Evolutionary conservation across 2,329 filamentous ascomycete genomes (phyloP), one percentile per base, ranked within the genome.

Genomic region (Xylaria sp.): DNA sequence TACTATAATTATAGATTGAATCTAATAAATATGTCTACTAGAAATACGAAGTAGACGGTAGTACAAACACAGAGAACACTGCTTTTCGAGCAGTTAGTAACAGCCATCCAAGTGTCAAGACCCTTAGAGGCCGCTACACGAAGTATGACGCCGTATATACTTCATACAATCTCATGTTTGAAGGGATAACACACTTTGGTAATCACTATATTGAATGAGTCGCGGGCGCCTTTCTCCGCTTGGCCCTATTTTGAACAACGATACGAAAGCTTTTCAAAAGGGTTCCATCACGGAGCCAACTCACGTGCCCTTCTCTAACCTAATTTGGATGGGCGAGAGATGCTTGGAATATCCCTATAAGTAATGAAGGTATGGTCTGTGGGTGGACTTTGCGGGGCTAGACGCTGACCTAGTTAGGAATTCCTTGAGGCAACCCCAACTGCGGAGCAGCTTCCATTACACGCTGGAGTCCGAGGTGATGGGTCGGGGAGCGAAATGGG

Each of bases 381-480:
- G 14, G 2, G 12, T 36, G 14, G 12, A 42, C 39, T 42, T 42
- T 42, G 39, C 39, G 39, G 39, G 39, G 39, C 5, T 42, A 42
- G 11, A 42, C 14, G 39, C 39, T 42, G 11, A 42, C 39, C 14
- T 14, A 17, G 39, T 17, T 42, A 42, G 3, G 61, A 64, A 30
- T 71, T 71, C 27, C 34, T 70, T 3, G 27, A 36, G 5, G 64
- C 64, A 2, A 65, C 61, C 14, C 67, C 69, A 17, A 69, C 21
- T 6, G 69, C 67, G 4, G 67, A 71, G 50, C 34, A 68, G 2
- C 54, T 69, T 3, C 69, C 64, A 14, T 34, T 71, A n/a, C n/a
- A 24, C 3, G 67, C 69, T 3, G 67, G 64, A 12, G 58, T 64
- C 8, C 69, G 69, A 32, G 53, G 58, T n/a, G 59, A 58, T n/a